Percentiles rank a stretch among this genome's conserved stretches.
phyloP scores from a whole-genome alignment of 139 green algal genomes.

The Chlorella sp. region DNA sequence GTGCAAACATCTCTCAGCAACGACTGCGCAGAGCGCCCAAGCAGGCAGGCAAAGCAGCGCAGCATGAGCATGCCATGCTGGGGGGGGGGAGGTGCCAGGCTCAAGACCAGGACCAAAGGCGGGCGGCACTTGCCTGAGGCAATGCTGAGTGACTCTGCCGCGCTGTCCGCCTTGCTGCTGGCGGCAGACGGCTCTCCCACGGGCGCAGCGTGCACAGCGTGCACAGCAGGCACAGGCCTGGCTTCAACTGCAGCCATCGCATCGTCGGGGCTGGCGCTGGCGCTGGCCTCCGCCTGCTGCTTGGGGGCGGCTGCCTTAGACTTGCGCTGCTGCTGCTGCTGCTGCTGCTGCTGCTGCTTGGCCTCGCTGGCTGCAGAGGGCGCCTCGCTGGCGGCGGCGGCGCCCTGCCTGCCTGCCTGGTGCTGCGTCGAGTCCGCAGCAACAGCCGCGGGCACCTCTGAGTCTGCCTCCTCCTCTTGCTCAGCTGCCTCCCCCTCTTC shows the following conservation, averaged over 20 bases:
- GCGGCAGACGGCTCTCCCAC: not conserved
- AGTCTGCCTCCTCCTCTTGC: not conserved
- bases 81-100: not conserved
- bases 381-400: no score
- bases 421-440: not conserved
- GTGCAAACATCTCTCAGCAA: no score
- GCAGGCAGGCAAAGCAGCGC: not conserved
- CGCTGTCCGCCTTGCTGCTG: conserved; percentile 19
- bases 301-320: not conserved
- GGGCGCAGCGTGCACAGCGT: not conserved
- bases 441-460: not conserved
- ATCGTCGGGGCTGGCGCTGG: not conserved
- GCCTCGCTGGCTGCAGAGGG: not conserved
- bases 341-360: conserved; percentile 18
- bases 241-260: not conserved
- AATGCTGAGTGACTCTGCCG: not conserved
- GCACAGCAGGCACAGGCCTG: not conserved
- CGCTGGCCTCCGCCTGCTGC: not conserved
- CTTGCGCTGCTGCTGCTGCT: conserved; percentile 21
- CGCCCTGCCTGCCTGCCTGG: no score
- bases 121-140: conserved; percentile 13
- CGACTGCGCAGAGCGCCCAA: not conserved
- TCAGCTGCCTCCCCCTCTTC: not conserved
- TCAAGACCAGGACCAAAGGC: no score
- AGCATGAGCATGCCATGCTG: not conserved